Base-by-base conservation (phyloP, 2,329 filamentous ascomycete species). In the Xylariales sp. region DNA sequence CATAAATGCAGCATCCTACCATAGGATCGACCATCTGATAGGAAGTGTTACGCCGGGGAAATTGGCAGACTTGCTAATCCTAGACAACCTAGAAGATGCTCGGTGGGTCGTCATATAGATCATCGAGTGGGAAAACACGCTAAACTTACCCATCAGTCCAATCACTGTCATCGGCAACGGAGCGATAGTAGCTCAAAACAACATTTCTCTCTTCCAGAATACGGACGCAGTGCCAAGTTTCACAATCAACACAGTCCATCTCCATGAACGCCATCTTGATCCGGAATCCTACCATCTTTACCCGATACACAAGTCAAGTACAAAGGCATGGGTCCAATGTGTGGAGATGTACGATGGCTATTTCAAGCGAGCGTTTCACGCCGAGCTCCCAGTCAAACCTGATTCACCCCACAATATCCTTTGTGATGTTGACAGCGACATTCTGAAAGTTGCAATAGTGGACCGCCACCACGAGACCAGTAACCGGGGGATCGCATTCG, bases 391-490 rank as follows among this genome's bases (percentile, higher is more conserved):
- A 14, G 36, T 46, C 12, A 19, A 18, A 12, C 31, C 18, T 11
- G 18, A 24, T 4, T 37, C 46, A 44, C 56, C 58, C 42, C 47
- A 53, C 24, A 51, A 58, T 38, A 46, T 54, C 34, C 52, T 60
- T 20, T 24, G 54, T 27, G 53, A 58, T n/a, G 53, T 58, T 34
- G 34, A 54, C 45, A 42, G 54, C 49, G 61, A 55, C 48, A 29
- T 52, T 41, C 28, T 56, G 49, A 44, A 55, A 22, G 50, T 54
- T 14, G 49, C 46, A 19, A 45, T 54, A 6, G 43, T 54, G 15
- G 51, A 53, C 24, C 44, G 50, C 2, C 51, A 54, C 29, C 51
- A 52, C 34, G 45, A 27, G 9, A 54, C 48, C 4, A 15, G 32
- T 2, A 46, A 48, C 22, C 45, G 48, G 20, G 38, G 58, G 44